Conservation (phyloP, 176 grass and related monocot genomes). For the Canna indica region DNA sequence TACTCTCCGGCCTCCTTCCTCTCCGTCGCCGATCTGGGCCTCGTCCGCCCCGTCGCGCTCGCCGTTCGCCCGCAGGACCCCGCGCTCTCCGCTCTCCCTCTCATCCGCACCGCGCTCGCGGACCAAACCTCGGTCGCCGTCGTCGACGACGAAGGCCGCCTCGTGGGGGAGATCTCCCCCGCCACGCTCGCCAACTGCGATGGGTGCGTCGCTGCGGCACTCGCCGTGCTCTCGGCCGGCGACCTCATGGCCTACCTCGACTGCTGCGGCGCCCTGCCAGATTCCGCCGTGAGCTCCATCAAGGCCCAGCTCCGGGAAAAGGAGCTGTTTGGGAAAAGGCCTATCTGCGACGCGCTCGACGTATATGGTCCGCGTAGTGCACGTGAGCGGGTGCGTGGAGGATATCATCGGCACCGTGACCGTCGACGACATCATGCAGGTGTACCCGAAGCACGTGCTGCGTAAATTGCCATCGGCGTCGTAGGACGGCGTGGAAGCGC, state of each 20-base stretch:
- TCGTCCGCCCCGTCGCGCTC: slow-evolving; percentile 29
- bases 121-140: slow-evolving; percentile 43
- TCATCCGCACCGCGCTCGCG: slow-evolving; percentile 27
- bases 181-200: slow-evolving; percentile 29
- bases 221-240: slow-evolving; percentile 37
- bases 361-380: no score
- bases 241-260: slow-evolving; percentile 44
- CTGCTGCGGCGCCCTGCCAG: slow-evolving; percentile 14
- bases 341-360: no score
- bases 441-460: no score
- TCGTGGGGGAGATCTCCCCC: slow-evolving; percentile 55
- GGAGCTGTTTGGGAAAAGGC: slow-evolving; percentile 21
- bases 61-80: slow-evolving; percentile 12
- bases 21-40: slow-evolving; percentile 45
- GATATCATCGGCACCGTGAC: no score
- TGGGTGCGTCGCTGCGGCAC: slow-evolving; percentile 26
- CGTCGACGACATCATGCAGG: no score
- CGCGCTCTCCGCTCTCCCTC: slow-evolving; percentile 27
- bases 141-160: slow-evolving; percentile 12
- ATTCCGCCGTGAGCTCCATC: slow-evolving; percentile 17
- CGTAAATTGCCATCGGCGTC: no score
- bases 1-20: slow-evolving; percentile 28
- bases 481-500: no score
- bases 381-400: no score
- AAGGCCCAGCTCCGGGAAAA: slow-evolving; percentile 26